Evolutionary conservation across 768 basidiomycete species (phyloP), one percentile per base, ranked within the genome.

Genomic region (Agaricus blazei): DNA sequence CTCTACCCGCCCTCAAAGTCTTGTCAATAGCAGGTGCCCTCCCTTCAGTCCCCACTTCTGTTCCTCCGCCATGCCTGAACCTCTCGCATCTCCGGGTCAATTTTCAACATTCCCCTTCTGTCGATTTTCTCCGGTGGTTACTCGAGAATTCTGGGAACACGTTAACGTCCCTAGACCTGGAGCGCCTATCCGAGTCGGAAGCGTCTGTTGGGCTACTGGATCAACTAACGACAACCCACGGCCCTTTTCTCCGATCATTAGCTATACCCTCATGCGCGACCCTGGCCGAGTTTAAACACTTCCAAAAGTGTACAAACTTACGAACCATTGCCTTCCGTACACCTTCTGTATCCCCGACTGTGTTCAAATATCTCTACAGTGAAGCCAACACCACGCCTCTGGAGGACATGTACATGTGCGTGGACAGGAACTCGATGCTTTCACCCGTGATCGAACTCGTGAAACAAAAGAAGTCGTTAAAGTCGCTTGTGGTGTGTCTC

Each of bases 51-150:
- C 41, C 70, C 69, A 37, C 66, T 72, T 29, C 67, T 66, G 31
- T 78, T 82, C 77, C 58, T 73, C 74, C 61, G 74, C 87, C 27
- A 64, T 76, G 51, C 72, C 11, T 50, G 28, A 36, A 31, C 46
- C 59, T 52, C 50, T 57, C 48, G 5, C 50, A 77, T 61, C 72
- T 90, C 40, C 75, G 79, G 56, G 74, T 87, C 69, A 86, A 87
- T 68, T 82, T 84, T 67, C 86, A 87, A 64, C 65, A 72, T n/a
- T 68, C 79, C 6, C 84, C 85, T 23, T 77, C 83, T 2, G 64
- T 79, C 45, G 83, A 85, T 36, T 84, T 88, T 67, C 69, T 87
- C 61, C 72, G 77, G 37, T 88, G 87, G 88, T 80, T 90, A 54
- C 81, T 88, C 26, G 77, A 81, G 62, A 74, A 79, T 54, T 85